Conservation (phyloP, 2,329 filamentous ascomycete species). For the Pseudogymnoascus sp. region DNA sequence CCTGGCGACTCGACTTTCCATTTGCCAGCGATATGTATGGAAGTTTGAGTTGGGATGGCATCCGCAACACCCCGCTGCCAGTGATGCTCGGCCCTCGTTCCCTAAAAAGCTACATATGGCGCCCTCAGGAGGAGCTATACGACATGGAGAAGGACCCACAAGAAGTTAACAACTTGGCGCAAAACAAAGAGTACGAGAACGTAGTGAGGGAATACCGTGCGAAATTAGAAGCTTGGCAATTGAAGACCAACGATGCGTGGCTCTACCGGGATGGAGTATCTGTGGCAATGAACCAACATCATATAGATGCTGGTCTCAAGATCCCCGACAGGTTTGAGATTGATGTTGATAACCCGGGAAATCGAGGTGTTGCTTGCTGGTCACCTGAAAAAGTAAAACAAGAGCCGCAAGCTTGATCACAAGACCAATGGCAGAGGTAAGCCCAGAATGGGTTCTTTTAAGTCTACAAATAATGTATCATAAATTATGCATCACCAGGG, state of each 20-base stretch:
- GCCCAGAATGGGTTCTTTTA: no score
- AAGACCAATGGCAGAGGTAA: neutral
- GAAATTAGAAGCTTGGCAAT: constrained; percentile 17
- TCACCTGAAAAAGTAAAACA: neutral
- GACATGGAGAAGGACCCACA: constrained; percentile 40
- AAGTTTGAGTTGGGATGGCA: constrained; percentile 39
- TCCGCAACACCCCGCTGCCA: constrained; percentile 27
- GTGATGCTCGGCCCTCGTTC: constrained; percentile 36
- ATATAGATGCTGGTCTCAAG: constrained; percentile 15
- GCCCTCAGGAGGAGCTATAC: constrained; percentile 41
- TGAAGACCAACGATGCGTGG: constrained; percentile 15
- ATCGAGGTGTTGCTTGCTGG: constrained; percentile 3
- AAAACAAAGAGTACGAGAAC: constrained; percentile 28
- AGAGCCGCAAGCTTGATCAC: neutral
- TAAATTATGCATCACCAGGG: neutral
- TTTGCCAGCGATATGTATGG: constrained; percentile 43
- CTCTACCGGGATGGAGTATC: constrained; percentile 18
- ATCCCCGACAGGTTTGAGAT: constrained; percentile 16
- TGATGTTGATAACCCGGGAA: constrained; percentile 15
- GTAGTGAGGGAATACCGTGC: constrained; percentile 30
- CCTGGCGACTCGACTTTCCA: constrained; percentile 44
- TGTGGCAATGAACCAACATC: constrained; percentile 14
- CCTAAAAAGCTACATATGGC: constrained; percentile 39
- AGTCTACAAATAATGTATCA: no score
- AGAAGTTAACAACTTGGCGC: constrained; percentile 41